phyloP scores from a whole-genome alignment of 164 flowering plant species.

The Cinnamomum chago region DNA sequence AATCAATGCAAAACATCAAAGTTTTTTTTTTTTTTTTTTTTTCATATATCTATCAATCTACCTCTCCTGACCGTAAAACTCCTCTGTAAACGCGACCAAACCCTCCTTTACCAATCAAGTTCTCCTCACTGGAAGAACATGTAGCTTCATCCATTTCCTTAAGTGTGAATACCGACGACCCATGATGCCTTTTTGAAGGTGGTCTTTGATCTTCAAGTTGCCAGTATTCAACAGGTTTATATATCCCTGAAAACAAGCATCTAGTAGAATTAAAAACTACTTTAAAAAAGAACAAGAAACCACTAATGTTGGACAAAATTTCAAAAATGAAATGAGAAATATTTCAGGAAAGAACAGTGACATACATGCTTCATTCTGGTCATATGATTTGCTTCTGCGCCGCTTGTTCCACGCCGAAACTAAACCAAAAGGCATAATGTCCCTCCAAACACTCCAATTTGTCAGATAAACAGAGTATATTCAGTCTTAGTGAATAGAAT shows the following conservation, averaged over 20 bases:
- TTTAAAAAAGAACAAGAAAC: background rate
- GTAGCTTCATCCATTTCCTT: conserved; percentile 98
- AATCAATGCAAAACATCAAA: background rate
- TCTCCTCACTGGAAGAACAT: conserved; percentile 63
- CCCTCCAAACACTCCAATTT: background rate
- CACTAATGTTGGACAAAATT: background rate
- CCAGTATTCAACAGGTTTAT: conserved; percentile 69
- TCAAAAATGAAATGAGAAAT: background rate
- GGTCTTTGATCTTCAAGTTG: conserved; percentile 55
- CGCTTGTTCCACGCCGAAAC: conserved; percentile 97
- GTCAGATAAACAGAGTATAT: background rate
- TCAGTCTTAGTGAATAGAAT: background rate
- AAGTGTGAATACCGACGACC: conserved; percentile 73
- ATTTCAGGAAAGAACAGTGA: conserved; percentile 2
- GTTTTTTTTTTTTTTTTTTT: background rate
- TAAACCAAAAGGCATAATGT: conserved; percentile 73
- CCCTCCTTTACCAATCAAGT: conserved; percentile 89
- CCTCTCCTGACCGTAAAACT: conserved; percentile 85
- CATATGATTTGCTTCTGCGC: conserved; percentile 73
- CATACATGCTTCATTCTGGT: conserved; percentile 78
- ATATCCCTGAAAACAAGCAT: conserved; percentile 58
- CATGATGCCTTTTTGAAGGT: conserved; percentile 50
- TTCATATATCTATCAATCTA: conserved; percentile 15
- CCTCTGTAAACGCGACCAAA: conserved; percentile 91
- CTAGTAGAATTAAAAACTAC: conserved; percentile 1